Evolutionary conservation across 1,139 yeast genomes (phyloP).

Genomic region (Lodderomyces oxycetoniae): DNA sequence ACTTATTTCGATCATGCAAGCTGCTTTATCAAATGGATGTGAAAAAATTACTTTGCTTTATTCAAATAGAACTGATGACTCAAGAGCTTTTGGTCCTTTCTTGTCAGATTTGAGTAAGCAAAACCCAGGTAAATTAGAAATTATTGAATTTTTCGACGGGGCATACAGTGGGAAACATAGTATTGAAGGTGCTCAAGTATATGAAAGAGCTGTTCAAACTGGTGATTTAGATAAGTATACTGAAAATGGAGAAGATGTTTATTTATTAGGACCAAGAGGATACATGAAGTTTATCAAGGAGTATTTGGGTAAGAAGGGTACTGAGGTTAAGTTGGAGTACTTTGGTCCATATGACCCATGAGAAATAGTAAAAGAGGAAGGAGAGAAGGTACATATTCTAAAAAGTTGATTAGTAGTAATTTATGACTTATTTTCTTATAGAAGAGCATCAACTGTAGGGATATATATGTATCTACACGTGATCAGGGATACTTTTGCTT

Average conservation of each 20-base stretch:
- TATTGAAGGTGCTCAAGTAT: conserved; percentile 10
- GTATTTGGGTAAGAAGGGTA: conserved; percentile 10
- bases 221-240: conserved; percentile 17
- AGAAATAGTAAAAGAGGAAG: neutral
- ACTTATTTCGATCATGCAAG: conserved; percentile 46
- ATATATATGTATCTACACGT: no score
- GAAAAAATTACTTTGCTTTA: conserved; percentile 26
- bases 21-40: conserved; percentile 22
- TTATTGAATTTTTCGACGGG: conserved; percentile 21
- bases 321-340: conserved; percentile 14
- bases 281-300: conserved; percentile 29
- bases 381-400: neutral
- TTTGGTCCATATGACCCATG: conserved; percentile 14
- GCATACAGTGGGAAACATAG: conserved; percentile 3
- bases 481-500: no score
- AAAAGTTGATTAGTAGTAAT: no score
- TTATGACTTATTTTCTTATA: no score
- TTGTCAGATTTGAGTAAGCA: conserved; percentile 17
- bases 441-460: no score
- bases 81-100: conserved; percentile 27
- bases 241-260: conserved; percentile 17
- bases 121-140: conserved; percentile 17
- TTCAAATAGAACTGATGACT: conserved; percentile 23
- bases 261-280: conserved; percentile 33
- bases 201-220: conserved; percentile 9